Conservation (phyloP, 352 stramenopile species). For the Paralagenidium karlingii region DNA sequence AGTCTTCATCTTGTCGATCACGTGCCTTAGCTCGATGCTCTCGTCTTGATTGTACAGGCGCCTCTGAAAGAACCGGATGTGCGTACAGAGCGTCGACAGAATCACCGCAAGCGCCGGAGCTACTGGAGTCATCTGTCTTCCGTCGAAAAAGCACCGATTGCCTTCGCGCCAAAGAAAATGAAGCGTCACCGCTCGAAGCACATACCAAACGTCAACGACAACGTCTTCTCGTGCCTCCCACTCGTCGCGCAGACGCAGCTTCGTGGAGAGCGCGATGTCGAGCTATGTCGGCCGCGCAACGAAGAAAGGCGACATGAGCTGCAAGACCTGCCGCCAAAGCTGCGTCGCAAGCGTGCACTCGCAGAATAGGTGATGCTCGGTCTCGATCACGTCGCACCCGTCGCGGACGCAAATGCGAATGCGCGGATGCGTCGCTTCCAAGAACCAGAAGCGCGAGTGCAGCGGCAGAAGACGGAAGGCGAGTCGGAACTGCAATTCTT, state of each 20-base stretch:
- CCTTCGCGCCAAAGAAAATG: conserved; percentile 6
- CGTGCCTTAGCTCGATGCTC: no score
- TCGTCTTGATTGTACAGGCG: neutral
- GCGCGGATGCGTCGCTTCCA: conserved; percentile 1
- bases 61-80: neutral
- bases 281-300: neutral
- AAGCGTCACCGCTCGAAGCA: conserved; percentile 2
- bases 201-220: conserved; percentile 3
- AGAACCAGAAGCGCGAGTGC: conserved; percentile 7
- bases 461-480: conserved; percentile 4
- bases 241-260: neutral
- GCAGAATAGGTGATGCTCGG: conserved; percentile 6
- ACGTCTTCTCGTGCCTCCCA: conserved; percentile 1
- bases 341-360: conserved; percentile 1
- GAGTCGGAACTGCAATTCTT: conserved; percentile 7
- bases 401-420: conserved; percentile 2
- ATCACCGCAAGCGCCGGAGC: conserved; percentile 1
- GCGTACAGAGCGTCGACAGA: conserved; percentile 1
- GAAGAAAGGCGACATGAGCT: neutral
- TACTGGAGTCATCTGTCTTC: neutral
- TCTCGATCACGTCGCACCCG: conserved; percentile 3
- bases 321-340: conserved; percentile 1
- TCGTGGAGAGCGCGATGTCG: conserved; percentile 1
- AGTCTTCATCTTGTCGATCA: no score
- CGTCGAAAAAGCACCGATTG: conserved; percentile 5